Evolutionary conservation across 2,329 filamentous ascomycete genomes (phyloP).

Genomic region (Aspergillus phoenicis): DNA sequence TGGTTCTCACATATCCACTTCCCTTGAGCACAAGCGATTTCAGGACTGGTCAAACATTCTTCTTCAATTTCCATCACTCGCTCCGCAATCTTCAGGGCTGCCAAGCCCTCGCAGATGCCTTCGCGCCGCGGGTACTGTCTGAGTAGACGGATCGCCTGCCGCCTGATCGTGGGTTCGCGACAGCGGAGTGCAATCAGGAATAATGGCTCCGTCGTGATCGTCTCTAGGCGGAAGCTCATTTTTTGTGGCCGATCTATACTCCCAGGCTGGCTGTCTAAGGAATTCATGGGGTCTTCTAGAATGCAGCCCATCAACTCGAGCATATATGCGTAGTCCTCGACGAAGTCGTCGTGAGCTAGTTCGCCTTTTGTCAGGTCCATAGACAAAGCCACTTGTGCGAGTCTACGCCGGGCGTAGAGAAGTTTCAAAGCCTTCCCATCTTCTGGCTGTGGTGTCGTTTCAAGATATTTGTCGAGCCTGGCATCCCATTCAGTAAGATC

Average conservation of each 20-base stretch:
- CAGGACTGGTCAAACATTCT: neutral
- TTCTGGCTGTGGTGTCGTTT: neutral
- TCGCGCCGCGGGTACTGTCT: conserved; percentile 3
- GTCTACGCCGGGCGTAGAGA: neutral
- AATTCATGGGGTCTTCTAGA: neutral
- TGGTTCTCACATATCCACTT: conserved; percentile 6
- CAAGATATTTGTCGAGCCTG: neutral
- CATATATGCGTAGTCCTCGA: neutral
- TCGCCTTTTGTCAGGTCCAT: neutral
- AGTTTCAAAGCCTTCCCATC: neutral
- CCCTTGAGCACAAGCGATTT: neutral
- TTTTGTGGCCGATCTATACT: neutral
- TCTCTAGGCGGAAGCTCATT: neutral
- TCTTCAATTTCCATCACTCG: conserved; percentile 1
- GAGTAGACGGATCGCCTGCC: neutral
- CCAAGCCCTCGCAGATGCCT: conserved; percentile 8
- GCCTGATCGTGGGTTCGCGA: conserved; percentile 3
- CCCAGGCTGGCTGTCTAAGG: neutral
- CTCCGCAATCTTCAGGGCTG: neutral
- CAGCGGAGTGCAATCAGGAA: conserved; percentile 2
- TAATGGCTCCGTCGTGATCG: conserved; percentile 1
- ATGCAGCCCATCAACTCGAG: neutral
- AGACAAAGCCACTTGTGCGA: neutral
- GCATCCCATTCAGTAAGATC: neutral
- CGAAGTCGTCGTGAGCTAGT: conserved; percentile 7